Conservation (phyloP, 257 asterid genomes). For the Cinchona pubescens region DNA sequence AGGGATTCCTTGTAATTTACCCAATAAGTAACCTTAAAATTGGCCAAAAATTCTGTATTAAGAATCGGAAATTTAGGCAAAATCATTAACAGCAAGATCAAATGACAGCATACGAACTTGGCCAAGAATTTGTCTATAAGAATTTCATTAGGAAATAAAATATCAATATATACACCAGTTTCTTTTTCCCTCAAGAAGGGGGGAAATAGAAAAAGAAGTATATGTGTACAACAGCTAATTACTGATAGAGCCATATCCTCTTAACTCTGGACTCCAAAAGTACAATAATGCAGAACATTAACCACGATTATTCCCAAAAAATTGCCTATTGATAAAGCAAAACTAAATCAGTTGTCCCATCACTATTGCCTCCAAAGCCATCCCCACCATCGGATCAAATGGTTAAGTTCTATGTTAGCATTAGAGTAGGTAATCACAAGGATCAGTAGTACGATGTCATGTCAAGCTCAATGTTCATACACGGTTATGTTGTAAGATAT, state of each 20-base stretch:
- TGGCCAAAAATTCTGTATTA: no score
- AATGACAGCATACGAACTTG: not conserved
- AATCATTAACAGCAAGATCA: not conserved
- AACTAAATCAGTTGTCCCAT: slow-evolving; percentile 32
- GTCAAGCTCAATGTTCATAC: slow-evolving; percentile 54
- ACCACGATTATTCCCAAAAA: slow-evolving; percentile 35
- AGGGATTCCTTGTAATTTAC: no score
- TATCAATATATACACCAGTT: slow-evolving; percentile 44
- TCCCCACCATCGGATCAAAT: slow-evolving; percentile 38
- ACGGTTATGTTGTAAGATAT: slow-evolving; percentile 65
- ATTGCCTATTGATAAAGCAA: slow-evolving; percentile 37
- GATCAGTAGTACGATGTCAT: slow-evolving; percentile 43
- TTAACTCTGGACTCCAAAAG: slow-evolving; percentile 36
- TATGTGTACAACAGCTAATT: slow-evolving; percentile 46
- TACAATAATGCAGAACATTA: slow-evolving; percentile 29
- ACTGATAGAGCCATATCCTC: slow-evolving; percentile 42
- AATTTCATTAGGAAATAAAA: slow-evolving; percentile 33
- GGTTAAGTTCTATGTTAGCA: slow-evolving; percentile 51
- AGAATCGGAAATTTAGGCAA: no score
- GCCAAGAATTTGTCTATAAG: slow-evolving; percentile 19
- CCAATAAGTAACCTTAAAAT: no score
- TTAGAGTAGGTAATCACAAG: slow-evolving; percentile 32
- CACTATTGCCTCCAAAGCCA: slow-evolving; percentile 29
- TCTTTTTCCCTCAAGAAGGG: slow-evolving; percentile 29
- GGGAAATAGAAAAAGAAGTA: slow-evolving; percentile 18